Percentiles rank a stretch among this genome's conserved stretches.
phyloP scores from a whole-genome alignment of 352 stramenopile species.

The Phytopythium aichiense region DNA sequence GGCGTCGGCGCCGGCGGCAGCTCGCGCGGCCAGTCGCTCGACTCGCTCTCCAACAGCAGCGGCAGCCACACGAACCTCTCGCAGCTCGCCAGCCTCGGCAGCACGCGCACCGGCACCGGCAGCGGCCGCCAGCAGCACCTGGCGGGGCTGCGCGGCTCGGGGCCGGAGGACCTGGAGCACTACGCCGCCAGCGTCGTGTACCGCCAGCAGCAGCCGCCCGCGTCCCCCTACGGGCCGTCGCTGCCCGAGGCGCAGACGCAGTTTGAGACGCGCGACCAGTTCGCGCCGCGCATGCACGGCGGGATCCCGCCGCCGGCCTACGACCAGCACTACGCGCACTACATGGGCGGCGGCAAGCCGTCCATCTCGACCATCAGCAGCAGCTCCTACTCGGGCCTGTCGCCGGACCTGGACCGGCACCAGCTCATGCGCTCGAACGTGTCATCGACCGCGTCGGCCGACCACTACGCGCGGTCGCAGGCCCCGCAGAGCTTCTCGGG shows the following conservation, averaged over 20 bases:
- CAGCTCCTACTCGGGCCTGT: constrained; percentile 36
- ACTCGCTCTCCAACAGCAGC: constrained; percentile 12
- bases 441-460: constrained; percentile 10
- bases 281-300: neutral
- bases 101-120: neutral
- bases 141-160: neutral
- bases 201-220: neutral
- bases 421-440: constrained; percentile 17
- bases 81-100: constrained; percentile 17
- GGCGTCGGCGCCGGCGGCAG: neutral
- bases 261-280: constrained; percentile 9
- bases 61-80: constrained; percentile 15
- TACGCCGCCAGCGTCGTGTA: constrained; percentile 1
- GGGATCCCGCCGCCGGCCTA: constrained; percentile 6
- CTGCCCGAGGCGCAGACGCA: constrained; percentile 8
- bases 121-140: neutral
- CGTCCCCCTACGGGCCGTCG: neutral
- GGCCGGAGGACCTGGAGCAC: neutral
- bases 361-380: constrained; percentile 52
- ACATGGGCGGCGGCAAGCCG: constrained; percentile 18
- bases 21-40: constrained; percentile 2
- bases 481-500: constrained; percentile 28
- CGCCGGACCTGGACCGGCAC: constrained; percentile 18
- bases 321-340: constrained; percentile 13
- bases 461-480: constrained; percentile 20